Percentiles rank a stretch among this genome's conserved stretches.
Evolutionary conservation across 2,329 filamentous ascomycete genomes (phyloP).

Genomic region (Penicillium sp.): DNA sequence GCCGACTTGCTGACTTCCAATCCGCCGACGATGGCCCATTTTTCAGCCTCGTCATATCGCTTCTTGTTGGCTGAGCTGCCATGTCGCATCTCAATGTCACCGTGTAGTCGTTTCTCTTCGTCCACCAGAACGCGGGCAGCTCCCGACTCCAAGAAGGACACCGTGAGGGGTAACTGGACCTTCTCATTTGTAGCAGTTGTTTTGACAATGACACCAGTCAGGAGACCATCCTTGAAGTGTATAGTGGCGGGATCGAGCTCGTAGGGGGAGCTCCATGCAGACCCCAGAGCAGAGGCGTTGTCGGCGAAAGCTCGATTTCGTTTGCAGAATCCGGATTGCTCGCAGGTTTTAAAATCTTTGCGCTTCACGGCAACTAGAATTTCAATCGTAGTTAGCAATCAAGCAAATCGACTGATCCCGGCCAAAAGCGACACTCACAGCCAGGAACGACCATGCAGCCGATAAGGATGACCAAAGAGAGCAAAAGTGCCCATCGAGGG

Average conservation of each 20-base stretch:
- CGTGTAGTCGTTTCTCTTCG: constrained; percentile 85
- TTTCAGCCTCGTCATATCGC: constrained; percentile 86
- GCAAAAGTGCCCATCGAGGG: constrained; percentile 66
- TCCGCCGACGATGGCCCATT: constrained; percentile 84
- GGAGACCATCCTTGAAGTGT: constrained; percentile 74
- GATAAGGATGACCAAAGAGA: constrained; percentile 61
- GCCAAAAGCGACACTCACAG: constrained; percentile 51
- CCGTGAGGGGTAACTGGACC: constrained; percentile 76
- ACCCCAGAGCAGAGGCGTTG: constrained; percentile 63
- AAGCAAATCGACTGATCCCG: not conserved
- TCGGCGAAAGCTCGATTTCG: constrained; percentile 91
- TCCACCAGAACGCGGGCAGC: constrained; percentile 85
- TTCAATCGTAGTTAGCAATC: constrained; percentile 9
- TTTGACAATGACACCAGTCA: constrained; percentile 82
- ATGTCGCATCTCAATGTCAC: constrained; percentile 84
- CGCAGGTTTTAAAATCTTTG: constrained; percentile 95
- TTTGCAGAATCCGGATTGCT: constrained; percentile 95
- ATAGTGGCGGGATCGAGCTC: constrained; percentile 70
- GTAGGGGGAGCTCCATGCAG: constrained; percentile 79
- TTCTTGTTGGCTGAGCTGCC: constrained; percentile 84
- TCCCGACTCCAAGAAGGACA: constrained; percentile 88
- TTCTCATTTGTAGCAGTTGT: constrained; percentile 67
- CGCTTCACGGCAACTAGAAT: constrained; percentile 79
- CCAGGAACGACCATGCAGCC: constrained; percentile 64
- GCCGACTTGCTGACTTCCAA: constrained; percentile 71